Base-by-base conservation (phyloP, 148 eudicot genomes). In the Euryodendron excelsum region DNA sequence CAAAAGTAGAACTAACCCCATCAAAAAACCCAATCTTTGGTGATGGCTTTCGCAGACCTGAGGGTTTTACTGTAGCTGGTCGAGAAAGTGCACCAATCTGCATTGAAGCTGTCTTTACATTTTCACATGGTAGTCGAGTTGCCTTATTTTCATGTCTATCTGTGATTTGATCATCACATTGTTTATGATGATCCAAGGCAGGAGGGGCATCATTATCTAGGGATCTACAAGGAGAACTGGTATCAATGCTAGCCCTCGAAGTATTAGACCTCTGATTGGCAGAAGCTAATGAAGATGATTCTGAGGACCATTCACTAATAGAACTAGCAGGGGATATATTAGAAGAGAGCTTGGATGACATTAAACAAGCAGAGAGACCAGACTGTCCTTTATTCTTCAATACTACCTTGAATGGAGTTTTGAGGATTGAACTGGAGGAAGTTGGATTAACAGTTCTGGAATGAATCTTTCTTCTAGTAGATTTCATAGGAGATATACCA, bases 11-110 rank as follows among this genome's bases (percentile, higher is more conserved):
- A 89, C 98, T 89, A 12, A 95, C 98, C 94, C 97, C 98, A 74
- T 96, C 99, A 84, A 96, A 96, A 83, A 86, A 96, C 28, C 99
- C 98, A 58, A 91, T 89, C 80, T 92, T 96, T 18, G 98, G 95
- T 25, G 99, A 93, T 27, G 99, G 99, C 91, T 90, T 80, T 69
- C 98, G 90, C 59, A 96, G 90, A 74, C 99, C 98, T 60, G 99
- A 86, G 58, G 99, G 99, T 75, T 90, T 93, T 79, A 80, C 85
- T 1, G 83, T 78, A 76, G 78, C 84, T 58, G 90, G 77, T 69
- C 79, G 85, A 70, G 82, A 56, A 73, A 58, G 61, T 45, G 84
- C 56, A 0, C 79, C 82, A 78, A 65, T 53, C 79, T 72, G 89
- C 60, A 78, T 56, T n/a, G 88, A 70, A 82, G 84, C 41, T 68